These are phyloP conservation scores for Rhynchospora breviuscula DNA, from an alignment of 176 grass and related monocot genomes.

Conservation along the genomic window DNA sequence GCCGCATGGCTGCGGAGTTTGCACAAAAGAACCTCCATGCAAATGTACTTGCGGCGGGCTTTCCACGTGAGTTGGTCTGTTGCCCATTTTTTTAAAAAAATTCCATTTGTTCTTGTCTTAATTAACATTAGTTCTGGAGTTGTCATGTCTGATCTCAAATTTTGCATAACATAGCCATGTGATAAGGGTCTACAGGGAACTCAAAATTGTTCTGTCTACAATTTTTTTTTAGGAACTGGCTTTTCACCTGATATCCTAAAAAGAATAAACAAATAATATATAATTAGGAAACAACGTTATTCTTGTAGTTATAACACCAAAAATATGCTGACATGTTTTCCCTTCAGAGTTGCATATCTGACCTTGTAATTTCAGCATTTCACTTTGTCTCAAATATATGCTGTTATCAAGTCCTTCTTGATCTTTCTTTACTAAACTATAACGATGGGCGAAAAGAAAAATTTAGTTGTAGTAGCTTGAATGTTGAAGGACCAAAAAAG, in stretches of 20 bases:
- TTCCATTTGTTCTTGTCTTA: conserved; percentile 35
- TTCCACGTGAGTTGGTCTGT: conserved; percentile 99
- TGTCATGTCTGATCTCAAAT: not conserved
- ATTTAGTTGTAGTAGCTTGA: too few relatives aligned
- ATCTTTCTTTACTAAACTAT: not conserved
- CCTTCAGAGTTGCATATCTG: not conserved
- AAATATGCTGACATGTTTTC: not conserved
- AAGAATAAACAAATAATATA: not conserved
- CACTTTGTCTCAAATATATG: not conserved
- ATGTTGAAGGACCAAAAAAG: not conserved
- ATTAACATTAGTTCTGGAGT: conserved; percentile 1
- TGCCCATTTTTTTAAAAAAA: conserved; percentile 12
- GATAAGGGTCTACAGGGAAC: not conserved
- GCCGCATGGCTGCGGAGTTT: conserved; percentile 68
- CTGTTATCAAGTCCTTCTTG: not conserved
- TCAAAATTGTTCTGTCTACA: not conserved
- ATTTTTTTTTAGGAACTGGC: not conserved
- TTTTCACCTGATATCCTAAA: not conserved
- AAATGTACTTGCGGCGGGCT: conserved; percentile 76
- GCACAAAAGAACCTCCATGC: conserved; percentile 71
- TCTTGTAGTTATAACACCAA: not conserved
- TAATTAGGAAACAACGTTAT: not conserved
- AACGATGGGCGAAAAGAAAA: not conserved
- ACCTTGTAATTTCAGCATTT: not conserved
- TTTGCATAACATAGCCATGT: not conserved